phyloP scores from a whole-genome alignment of 768 basidiomycete genomes.

The Pulveroboletus sp. region DNA sequence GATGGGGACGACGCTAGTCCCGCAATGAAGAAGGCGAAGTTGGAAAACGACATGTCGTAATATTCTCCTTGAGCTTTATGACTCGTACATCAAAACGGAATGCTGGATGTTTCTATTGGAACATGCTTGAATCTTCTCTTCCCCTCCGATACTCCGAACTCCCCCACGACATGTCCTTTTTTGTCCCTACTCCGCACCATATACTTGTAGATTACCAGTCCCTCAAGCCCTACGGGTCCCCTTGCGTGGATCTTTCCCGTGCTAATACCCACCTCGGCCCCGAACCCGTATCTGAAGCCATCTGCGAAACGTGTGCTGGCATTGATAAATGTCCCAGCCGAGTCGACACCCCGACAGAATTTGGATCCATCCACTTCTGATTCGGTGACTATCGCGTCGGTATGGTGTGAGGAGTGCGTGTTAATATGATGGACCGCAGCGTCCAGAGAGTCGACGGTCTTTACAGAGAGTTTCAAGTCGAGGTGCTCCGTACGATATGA shows the following conservation, averaged over 20 bases:
- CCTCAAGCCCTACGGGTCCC: conserved; percentile 93
- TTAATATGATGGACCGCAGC: conserved; percentile 89
- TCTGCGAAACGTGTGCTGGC: conserved; percentile 96
- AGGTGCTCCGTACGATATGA: conserved; percentile 90
- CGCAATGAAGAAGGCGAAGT: conserved; percentile 57
- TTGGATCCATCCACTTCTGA: conserved; percentile 54
- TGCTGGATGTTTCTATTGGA: conserved; percentile 17
- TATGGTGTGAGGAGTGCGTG: conserved; percentile 90
- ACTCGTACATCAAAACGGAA: conserved; percentile 21
- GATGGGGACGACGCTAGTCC: conserved; percentile 50
- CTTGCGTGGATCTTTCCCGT: conserved; percentile 96
- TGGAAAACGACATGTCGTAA: conserved; percentile 39
- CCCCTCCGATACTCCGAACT: conserved; percentile 69
- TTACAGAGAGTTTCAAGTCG: conserved; percentile 77
- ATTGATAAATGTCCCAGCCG: conserved; percentile 90
- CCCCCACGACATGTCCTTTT: conserved; percentile 79
- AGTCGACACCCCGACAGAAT: conserved; percentile 88
- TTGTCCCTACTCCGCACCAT: conserved; percentile 73
- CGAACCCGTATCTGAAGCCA: conserved; percentile 94
- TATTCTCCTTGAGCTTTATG: neutral
- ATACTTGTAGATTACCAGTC: conserved; percentile 95
- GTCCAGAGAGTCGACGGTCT: conserved; percentile 63
- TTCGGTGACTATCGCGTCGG: conserved; percentile 90
- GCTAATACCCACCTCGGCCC: conserved; percentile 96
- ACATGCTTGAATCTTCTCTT: conserved; percentile 73